Base-by-base conservation (phyloP, 1,284 basidiomycete genomes). In the Athelia psychrophila region DNA sequence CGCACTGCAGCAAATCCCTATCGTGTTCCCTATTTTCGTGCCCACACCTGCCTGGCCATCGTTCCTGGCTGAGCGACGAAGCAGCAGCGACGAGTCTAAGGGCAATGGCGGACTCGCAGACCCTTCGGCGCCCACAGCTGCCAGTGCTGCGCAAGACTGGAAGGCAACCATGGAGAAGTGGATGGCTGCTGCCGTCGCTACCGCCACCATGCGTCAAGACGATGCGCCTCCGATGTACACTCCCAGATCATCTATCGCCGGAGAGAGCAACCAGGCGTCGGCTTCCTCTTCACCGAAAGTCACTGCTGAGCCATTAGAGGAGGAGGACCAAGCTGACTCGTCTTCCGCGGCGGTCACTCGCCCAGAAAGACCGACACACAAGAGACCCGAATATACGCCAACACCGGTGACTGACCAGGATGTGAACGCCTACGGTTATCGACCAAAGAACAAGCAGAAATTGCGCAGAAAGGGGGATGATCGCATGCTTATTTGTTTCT, bases 401-500 rank as follows among this genome's bases (percentile, higher is more conserved):
- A 65, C 68, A 4, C 70, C 77, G 36, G 68, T 84, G 2, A 77
- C 83, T 5, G 80, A 81, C 52, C 78, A 81, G 58, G 87, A 90
- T 59, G 78, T 88, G 18, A 77, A 88, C 53, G 74, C 84, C 32
- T 88, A 79, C 63, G 78, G 72, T 25, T 88, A 89, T 66, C 73
- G 78, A 59, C 83, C 86, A 36, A 66, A 75, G 45, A 77, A 76
- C 51, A 78, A 78, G 61, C 74, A 77, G 50, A 78, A 81, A 63
- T 62, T 77, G 50, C 79, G 79, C 64, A 84, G 86, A 74, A 89
- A 90, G 74, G 83, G 61, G 92, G 93, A 91, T 69, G 94, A 98
- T 68, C 85, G 86, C 46, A 97, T 98, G 95, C 81, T 98, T 47
- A 71, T 95, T 48, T 72, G 92, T 52, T 97, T 98, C 78, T 98